Evolutionary conservation across 2,329 filamentous ascomycete genomes (phyloP), one percentile per base, ranked within the genome.

Genomic region (Dothistroma septosporum): DNA sequence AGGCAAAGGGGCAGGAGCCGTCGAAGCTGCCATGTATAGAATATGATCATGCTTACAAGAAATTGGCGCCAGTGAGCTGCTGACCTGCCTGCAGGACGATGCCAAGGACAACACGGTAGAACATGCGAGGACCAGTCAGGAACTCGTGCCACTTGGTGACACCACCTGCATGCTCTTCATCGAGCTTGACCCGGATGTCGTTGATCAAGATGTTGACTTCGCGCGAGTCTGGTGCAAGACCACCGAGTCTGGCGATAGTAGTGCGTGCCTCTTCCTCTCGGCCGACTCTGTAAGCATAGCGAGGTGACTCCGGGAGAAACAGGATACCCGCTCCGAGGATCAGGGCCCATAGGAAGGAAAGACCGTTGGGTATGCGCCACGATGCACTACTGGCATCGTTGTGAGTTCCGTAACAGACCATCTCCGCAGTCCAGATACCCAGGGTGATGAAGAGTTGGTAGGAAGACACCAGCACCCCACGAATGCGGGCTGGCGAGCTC

Each of bases 401-500:
- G 58, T 69, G 64, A 19, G 70, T 72, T 22, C 70, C 70, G 56
- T 62, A 72, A 64, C 70, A 65, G 57, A 73, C 64, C 68, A 72
- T 70, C 57, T 72, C 65, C 31, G 69, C 70, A 35, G 68, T 70
- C 69, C 69, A 73, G 61, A 78, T 78, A 60, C 76, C 76, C 44
- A 78, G 72, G 10, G 76, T 78, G 58, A 78, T 76, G 72, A 78
- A 77, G n/a, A 78, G 74, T 65, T 78, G 76, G 66, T 78, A 78
- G 4, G 73, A 76, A 14, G 76, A 73, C n/a, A 88, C 83, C 48
- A 88, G 82, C 35, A 83, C 82, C 66, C 85, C 86, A 66, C 86
- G 83, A 62, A 88, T 86, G 67, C 85, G 80, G 19, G 80, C 79
- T 4, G 86, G 86, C 1, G 83, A 80, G 56, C 80, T 85, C 70